These are phyloP conservation scores for Cutaneotrichosporon dermatis DNA, from an alignment of 1,284 basidiomycete genomes.

Conservation along the genomic window DNA sequence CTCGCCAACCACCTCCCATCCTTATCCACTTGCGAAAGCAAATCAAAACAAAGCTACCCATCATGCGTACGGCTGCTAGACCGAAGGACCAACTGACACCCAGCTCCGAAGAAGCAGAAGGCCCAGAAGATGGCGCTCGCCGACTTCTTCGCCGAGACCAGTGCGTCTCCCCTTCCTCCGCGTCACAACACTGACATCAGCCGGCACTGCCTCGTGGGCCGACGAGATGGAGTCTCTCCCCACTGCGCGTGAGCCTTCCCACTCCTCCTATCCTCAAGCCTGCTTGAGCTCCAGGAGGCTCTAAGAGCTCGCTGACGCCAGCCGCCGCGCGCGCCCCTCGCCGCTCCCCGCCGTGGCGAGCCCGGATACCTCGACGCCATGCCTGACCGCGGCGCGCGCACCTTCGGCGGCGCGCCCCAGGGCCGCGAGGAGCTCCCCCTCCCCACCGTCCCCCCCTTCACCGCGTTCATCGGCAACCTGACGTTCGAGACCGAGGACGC, in stretches of 20 bases:
- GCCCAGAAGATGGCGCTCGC: conserved; percentile 82
- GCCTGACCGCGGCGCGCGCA: conserved; percentile 39
- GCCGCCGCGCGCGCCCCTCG: conserved; percentile 46
- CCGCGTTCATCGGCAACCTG: conserved; percentile 92
- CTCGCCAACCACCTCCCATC: neutral
- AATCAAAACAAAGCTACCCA: neutral
- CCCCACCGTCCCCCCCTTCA: conserved; percentile 91
- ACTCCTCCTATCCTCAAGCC: neutral
- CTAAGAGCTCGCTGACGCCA: conserved; percentile 18
- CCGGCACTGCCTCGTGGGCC: conserved; percentile 5
- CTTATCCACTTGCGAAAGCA: neutral
- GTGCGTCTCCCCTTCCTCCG: conserved; percentile 34
- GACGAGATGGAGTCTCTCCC: conserved; percentile 19
- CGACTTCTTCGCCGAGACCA: conserved; percentile 84
- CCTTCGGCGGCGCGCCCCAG: conserved; percentile 48
- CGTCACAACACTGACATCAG: conserved; percentile 1
- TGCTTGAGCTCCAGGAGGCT: neutral
- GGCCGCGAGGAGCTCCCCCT: conserved; percentile 86
- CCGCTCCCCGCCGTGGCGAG: conserved; percentile 45
- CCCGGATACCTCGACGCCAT: conserved; percentile 49
- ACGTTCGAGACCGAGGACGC: conserved; percentile 84
- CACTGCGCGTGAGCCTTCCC: conserved; percentile 13
- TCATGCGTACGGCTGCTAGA: conserved; percentile 5
- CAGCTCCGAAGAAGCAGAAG: conserved; percentile 62
- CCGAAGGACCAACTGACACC: neutral